These are phyloP conservation scores for Meyerozyma athensensis DNA, from an alignment of 1,139 yeast species.

Conservation along the genomic window DNA sequence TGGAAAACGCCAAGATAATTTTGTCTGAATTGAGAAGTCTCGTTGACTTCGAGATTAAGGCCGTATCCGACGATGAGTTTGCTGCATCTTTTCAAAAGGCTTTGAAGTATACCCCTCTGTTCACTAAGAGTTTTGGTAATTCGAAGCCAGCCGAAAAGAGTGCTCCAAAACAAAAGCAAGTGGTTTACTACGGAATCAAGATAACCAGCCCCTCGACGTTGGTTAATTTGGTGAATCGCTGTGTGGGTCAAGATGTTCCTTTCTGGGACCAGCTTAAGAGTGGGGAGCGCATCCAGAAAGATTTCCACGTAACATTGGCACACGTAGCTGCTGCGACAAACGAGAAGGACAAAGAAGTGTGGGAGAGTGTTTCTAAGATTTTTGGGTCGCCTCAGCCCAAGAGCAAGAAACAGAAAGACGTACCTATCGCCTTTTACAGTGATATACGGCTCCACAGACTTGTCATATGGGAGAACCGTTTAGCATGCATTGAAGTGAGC, in stretches of 20 bases:
- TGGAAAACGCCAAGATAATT: constrained; percentile 46
- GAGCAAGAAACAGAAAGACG: constrained; percentile 9
- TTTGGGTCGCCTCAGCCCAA: constrained; percentile 10
- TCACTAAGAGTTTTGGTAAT: constrained; percentile 31
- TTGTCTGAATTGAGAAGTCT: constrained; percentile 36
- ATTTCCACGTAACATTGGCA: constrained; percentile 75
- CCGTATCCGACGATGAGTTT: constrained; percentile 29
- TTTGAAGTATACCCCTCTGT: constrained; percentile 46
- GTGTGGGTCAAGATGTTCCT: too few species aligned
- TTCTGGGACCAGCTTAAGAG: constrained; percentile 28
- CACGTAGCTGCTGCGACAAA: constrained; percentile 40
- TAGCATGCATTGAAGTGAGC: constrained; percentile 55
- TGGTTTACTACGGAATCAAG: constrained; percentile 27
- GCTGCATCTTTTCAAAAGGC: constrained; percentile 45
- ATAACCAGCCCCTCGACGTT: constrained; percentile 12
- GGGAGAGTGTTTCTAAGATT: constrained; percentile 17
- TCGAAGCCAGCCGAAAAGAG: constrained; percentile 15
- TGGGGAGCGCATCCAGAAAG: constrained; percentile 41
- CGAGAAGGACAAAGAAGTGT: constrained; percentile 19
- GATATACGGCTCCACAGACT: constrained; percentile 40
- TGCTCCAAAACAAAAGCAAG: constrained; percentile 13
- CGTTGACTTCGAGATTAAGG: constrained; percentile 40
- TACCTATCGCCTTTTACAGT: constrained; percentile 20
- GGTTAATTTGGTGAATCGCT: constrained; percentile 8
- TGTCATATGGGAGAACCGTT: constrained; percentile 44